Evolutionary conservation across 306 rosid genomes (phyloP).

Genomic region (Cucurbita pepo): DNA sequence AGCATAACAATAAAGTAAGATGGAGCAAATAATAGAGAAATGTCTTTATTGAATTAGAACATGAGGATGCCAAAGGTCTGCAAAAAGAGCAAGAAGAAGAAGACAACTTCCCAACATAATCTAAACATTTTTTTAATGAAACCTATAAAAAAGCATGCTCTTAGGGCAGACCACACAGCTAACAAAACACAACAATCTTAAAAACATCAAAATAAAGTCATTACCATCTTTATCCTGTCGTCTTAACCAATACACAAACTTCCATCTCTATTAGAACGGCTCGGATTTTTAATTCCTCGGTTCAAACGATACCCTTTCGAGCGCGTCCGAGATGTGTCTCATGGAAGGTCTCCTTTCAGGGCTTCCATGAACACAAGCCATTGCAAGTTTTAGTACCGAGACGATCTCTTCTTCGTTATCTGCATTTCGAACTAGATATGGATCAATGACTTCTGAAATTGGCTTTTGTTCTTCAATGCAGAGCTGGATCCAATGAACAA

Average conservation of each 20-base stretch:
- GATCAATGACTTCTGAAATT: constrained; percentile 65
- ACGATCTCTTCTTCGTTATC: constrained; percentile 75
- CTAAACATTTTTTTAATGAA: neutral
- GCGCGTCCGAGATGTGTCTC: constrained; percentile 68
- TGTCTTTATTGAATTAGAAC: neutral
- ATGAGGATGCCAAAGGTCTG: neutral
- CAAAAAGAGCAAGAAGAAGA: constrained; percentile 8
- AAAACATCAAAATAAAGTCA: neutral
- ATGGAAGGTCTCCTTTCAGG: constrained; percentile 87
- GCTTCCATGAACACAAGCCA: constrained; percentile 74
- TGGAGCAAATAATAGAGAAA: neutral
- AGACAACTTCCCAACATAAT: constrained; percentile 4
- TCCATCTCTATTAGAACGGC: neutral
- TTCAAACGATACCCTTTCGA: constrained; percentile 41
- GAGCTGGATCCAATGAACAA: constrained; percentile 84
- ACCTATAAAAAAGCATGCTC: neutral
- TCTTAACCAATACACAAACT: neutral
- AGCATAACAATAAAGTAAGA: neutral
- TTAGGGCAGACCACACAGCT: constrained; percentile 6
- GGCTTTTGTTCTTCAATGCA: constrained; percentile 94
- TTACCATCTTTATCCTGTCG: neutral
- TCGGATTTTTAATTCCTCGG: constrained; percentile 7
- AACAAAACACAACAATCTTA: constrained; percentile 3
- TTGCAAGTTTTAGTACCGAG: constrained; percentile 68
- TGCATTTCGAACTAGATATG: constrained; percentile 43